A percentile compares a stretch with the other conserved stretches of the same genome.
phyloP scores from a whole-genome alignment of 129 eudicot species.

The Deinandra increscens region DNA sequence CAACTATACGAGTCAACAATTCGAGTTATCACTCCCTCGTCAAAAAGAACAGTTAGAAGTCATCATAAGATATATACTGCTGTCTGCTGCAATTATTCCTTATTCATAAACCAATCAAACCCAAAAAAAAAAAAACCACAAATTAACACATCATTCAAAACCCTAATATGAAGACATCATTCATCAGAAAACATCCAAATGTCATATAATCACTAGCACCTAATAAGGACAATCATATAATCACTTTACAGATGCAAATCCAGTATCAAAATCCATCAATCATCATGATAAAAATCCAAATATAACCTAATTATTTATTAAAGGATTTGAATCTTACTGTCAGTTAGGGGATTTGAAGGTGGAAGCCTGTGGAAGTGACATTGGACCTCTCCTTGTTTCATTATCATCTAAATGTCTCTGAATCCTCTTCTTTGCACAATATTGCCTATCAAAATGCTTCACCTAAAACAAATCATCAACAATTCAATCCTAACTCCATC shows the following conservation, averaged over 20 bases:
- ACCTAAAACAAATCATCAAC: constrained; percentile 48
- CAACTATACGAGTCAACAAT: too few relatives aligned
- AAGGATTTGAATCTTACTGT: constrained; percentile 8
- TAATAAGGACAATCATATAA: not conserved
- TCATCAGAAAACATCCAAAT: not conserved
- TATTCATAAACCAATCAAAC: too few relatives aligned
- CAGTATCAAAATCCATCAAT: not conserved
- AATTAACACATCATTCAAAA: not conserved
- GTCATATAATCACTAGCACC: not conserved
- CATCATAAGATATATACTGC: too few relatives aligned
- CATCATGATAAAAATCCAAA: constrained; percentile 11
- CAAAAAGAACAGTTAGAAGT: too few relatives aligned
- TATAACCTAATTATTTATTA: not conserved
- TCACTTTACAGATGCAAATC: not conserved
- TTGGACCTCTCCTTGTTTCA: constrained; percentile 78
- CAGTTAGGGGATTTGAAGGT: constrained; percentile 43
- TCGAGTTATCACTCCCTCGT: too few relatives aligned
- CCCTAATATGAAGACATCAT: not conserved
- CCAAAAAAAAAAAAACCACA: too few relatives aligned
- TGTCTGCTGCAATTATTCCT: too few relatives aligned
- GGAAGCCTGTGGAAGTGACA: constrained; percentile 58
- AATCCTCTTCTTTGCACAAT: constrained; percentile 72
- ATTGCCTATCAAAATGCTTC: constrained; percentile 91
- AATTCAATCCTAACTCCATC: not conserved
- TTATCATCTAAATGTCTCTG: constrained; percentile 80